phyloP scores from a whole-genome alignment of 2,329 filamentous ascomycete genomes.

The Aplosporella prunicola region DNA sequence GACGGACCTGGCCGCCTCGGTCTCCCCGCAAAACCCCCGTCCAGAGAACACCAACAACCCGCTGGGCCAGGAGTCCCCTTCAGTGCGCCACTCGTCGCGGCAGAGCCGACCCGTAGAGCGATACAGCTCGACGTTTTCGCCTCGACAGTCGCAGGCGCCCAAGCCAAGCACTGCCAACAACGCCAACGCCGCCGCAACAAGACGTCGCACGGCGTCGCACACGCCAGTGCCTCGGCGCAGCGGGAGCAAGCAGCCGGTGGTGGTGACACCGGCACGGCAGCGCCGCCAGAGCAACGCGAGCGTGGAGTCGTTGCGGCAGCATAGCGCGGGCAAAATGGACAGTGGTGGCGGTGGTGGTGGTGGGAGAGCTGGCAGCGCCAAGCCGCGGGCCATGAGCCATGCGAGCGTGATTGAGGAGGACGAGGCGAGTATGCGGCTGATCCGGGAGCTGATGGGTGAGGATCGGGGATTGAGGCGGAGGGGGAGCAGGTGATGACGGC shows the following conservation, averaged over 20 bases:
- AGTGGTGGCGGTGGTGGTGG: conserved; percentile 3
- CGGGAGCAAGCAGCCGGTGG: neutral
- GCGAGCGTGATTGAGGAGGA: conserved; percentile 18
- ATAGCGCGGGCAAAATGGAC: neutral
- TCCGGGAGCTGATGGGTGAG: conserved; percentile 22
- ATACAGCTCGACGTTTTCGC: neutral
- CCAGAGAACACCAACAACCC: neutral
- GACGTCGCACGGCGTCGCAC: too few relatives aligned
- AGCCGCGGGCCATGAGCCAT: conserved; percentile 19
- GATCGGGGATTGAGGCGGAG: conserved; percentile 22
- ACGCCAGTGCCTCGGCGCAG: conserved; percentile 11
- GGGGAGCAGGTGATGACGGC: conserved; percentile 8
- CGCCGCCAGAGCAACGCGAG: conserved; percentile 12
- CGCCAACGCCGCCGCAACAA: conserved; percentile 16
- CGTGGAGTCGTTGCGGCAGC: neutral
- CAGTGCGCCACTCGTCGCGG: conserved; percentile 13
- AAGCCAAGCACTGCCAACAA: neutral
- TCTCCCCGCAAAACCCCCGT: conserved; percentile 10
- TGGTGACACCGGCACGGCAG: neutral
- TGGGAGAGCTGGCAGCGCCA: conserved; percentile 21
- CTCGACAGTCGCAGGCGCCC: neutral
- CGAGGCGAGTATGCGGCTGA: conserved; percentile 21
- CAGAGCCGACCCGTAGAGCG: conserved; percentile 12
- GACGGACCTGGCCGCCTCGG: conserved; percentile 11
- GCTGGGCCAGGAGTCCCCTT: neutral